Evolutionary conservation across 208 protist genomes (phyloP), one percentile per base, ranked within the genome.

Genomic region (Wallacemonas sp.): DNA sequence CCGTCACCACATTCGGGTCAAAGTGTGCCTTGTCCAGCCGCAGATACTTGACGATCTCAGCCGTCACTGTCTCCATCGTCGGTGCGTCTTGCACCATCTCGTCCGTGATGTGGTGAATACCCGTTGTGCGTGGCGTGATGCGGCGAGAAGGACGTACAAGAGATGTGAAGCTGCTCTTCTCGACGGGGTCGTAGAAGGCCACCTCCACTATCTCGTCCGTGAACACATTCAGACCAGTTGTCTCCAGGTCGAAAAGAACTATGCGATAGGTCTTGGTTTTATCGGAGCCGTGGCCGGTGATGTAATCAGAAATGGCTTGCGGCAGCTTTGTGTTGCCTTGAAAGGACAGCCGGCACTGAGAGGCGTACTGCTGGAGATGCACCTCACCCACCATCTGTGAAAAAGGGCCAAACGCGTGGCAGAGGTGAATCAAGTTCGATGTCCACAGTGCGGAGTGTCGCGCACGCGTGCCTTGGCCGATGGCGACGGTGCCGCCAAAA

Each of bases 71-170:
- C 8, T 73, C 71, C 39, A 88, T 67, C 14, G 72, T 69, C 17
- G 91, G 91, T 9, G 88, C 84, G 30, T 70, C 68, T 5, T 56
- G 54, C 58, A 93, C 88, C 66, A 83, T 74, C 1, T 62, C 86
- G 58, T 96, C 77, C 0, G 88, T 91, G 65, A 96, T 94, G 74
- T 93, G 78, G 65, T 96, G 91, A 59, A 96, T 94, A 31, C 59
- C 67, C 4, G 79, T 80, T 2, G 88, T 90, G 26, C 74, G 63
- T 6, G 75, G 83, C 8, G 83, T 70, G 46, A 96, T 93, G 55
- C 64, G 39, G 0, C 88, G 73, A 31, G 75, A 56, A 28, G 91
- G 91, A 39, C 93, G 84, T 2, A 96, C 75, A 27, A 96, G 72
- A 4, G 86, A 88, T 53, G 78, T 75, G 56, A 94, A 96, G 15